Conservation (phyloP, 2,329 filamentous ascomycete species). For the Hymenoscyphus occultus region DNA sequence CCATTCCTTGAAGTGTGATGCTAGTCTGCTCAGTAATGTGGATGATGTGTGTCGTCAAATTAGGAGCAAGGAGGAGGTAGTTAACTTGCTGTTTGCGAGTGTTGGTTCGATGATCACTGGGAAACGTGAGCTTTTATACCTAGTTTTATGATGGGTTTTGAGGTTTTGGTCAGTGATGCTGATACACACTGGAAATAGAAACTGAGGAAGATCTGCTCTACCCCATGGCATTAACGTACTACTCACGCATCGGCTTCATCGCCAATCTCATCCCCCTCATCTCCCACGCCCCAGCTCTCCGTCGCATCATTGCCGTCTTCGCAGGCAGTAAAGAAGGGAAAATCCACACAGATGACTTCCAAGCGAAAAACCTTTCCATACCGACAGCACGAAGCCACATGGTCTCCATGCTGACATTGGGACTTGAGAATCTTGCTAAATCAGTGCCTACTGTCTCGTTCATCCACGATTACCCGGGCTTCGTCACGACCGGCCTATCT, state of each 20-base stretch:
- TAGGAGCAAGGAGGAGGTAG: no score
- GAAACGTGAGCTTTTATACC: no score
- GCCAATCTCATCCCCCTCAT: constrained; percentile 56
- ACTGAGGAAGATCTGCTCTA: constrained; percentile 55
- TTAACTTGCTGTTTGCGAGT: no score
- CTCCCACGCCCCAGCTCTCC: constrained; percentile 39
- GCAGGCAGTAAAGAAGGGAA: constrained; percentile 23
- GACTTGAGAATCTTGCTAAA: constrained; percentile 22
- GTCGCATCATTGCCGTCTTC: constrained; percentile 47
- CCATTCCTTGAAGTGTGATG: constrained; percentile 45
- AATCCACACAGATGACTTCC: constrained; percentile 25
- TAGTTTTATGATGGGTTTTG: constrained; percentile 46
- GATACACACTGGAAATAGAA: constrained; percentile 42
- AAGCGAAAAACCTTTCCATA: constrained; percentile 15
- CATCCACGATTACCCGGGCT: constrained; percentile 26
- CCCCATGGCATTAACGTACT: constrained; percentile 49
- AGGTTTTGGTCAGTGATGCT: constrained; percentile 25
- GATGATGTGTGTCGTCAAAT: no score
- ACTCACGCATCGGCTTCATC: constrained; percentile 55
- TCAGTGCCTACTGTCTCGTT: constrained; percentile 24
- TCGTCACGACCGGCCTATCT: constrained; percentile 18
- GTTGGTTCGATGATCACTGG: no score
- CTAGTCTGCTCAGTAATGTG: no score
- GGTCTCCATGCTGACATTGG: constrained; percentile 21
- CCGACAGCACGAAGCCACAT: constrained; percentile 20